Evolutionary conservation across 495 filamentous ascomycete genomes (phyloP), one percentile per base, ranked within the genome.

Genomic region (Bombardia bombarda): DNA sequence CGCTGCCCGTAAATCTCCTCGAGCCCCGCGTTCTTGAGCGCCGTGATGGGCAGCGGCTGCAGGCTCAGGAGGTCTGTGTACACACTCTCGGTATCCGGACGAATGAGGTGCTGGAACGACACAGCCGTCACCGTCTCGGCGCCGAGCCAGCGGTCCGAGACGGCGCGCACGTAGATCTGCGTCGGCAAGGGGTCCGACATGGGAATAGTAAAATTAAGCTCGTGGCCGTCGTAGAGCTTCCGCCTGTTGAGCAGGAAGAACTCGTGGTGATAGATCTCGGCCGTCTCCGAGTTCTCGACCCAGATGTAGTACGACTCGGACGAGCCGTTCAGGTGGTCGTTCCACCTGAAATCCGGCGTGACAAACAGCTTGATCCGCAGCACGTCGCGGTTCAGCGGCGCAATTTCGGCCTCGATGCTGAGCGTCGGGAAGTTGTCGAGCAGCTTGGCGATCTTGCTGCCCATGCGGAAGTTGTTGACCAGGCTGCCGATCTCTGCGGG

Each of bases 261-360:
- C 60, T 99, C 92, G 44, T 95, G 87, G 54, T 99, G 92, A 51
- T 94, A 99, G 28, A 99, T 96, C 58, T 97, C 89, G 1, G 86
- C 90, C 0, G 90, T 95, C 52, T 97, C 93, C 0, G 90, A 96
- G 56, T 97, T 94, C 63, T 99, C 92, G 13, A 97, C 90, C 93
- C 93, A 97, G 37, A 97, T 82, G 79, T 90, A 97, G 64, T 92
- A 99, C 16, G 87, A 89, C 56, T 99, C 92, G 2, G 90, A 95
- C 4, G 78, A 83, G 2, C 93, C 93, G 61, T 99, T 87, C 38
- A 95, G 75, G n/a, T 80, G 80, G 49, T 99, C 93, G 48, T 95
- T 95, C 92, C 92, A 99, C 10, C 69, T 74, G 60, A 97, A 99
- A 19, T 97, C 89, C 0, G 93, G 85, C 3, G 80, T 87, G 24